Evolutionary conservation across 108 stramenopile species (phyloP).

Genomic region (Stephanodiscus triporus): DNA sequence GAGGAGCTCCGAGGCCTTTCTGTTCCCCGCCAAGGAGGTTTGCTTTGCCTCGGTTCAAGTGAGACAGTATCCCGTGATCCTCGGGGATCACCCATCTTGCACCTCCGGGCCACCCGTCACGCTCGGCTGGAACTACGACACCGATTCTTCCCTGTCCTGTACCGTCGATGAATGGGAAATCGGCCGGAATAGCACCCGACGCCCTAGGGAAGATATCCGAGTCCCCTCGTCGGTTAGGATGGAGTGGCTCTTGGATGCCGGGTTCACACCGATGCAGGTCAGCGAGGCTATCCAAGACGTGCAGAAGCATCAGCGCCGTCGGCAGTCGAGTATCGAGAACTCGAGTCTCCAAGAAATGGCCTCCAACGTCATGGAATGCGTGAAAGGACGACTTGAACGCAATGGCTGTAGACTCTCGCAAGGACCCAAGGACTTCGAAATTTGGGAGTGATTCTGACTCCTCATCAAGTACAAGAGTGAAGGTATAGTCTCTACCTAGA

Average conservation of each 20-base stretch:
- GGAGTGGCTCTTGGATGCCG: not conserved
- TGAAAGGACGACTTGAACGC: not conserved
- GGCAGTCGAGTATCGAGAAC: not conserved
- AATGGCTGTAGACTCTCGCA: not conserved
- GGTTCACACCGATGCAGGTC: not conserved
- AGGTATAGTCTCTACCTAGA: not conserved
- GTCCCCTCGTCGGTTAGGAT: not conserved
- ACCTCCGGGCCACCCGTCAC: constrained; percentile 55
- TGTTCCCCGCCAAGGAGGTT: constrained; percentile 5
- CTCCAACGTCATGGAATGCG: not conserved
- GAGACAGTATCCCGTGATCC: constrained; percentile 48
- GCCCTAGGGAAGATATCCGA: not conserved
- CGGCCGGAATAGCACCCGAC: not conserved
- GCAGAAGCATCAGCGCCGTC: not conserved
- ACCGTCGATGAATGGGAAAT: constrained; percentile 14
- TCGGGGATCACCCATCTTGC: constrained; percentile 68
- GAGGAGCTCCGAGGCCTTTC: not conserved
- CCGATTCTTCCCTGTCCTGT: not conserved
- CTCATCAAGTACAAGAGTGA: not conserved
- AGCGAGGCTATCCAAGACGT: not conserved
- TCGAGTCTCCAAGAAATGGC: not conserved
- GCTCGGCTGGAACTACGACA: constrained; percentile 60
- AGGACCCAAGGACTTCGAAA: not conserved
- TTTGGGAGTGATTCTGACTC: not conserved
- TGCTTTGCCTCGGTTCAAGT: constrained; percentile 36